A percentile compares a stretch with the other conserved stretches of the same genome.
Conservation (phyloP, 139 green algal species). For the Ettlia oleoabundans region DNA sequence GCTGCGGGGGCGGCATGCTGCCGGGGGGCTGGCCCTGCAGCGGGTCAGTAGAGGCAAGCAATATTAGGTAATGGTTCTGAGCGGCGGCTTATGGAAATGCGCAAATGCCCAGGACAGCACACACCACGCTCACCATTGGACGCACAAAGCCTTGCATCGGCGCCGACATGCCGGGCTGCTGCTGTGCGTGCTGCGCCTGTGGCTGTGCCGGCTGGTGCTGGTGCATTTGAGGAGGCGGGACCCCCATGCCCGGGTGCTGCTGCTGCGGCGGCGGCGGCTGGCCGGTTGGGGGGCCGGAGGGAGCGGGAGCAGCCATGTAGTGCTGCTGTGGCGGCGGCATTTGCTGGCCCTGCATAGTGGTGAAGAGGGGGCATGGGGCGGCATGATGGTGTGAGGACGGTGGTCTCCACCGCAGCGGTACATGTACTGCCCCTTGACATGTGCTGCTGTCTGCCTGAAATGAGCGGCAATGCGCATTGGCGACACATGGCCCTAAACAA, state of each 20-base stretch:
- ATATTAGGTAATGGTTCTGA: too few relatives aligned
- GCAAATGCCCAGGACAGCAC: too few relatives aligned
- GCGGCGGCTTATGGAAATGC: too few relatives aligned
- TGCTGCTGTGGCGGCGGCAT: neutral
- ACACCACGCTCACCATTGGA: neutral
- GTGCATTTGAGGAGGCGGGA: neutral
- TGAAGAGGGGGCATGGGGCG: neutral
- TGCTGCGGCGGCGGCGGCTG: constrained; percentile 1
- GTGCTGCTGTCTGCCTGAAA: neutral
- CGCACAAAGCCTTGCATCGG: neutral
- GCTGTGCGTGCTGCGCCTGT: constrained; percentile 1
- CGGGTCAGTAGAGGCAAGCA: too few relatives aligned
- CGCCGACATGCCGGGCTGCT: neutral
- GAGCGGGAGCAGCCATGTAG: neutral
- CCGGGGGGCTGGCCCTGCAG: neutral
- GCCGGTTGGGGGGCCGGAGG: neutral
- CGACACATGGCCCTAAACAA: too few relatives aligned
- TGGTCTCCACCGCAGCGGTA: too few relatives aligned
- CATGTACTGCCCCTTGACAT: too few relatives aligned
- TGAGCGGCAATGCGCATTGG: neutral
- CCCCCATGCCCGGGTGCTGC: neutral
- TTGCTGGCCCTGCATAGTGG: neutral
- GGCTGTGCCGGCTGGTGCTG: neutral
- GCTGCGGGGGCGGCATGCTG: neutral
- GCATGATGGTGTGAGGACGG: too few relatives aligned